Conservation (phyloP, 768 basidiomycete genomes). For the Amanita pseudoporphyria region DNA sequence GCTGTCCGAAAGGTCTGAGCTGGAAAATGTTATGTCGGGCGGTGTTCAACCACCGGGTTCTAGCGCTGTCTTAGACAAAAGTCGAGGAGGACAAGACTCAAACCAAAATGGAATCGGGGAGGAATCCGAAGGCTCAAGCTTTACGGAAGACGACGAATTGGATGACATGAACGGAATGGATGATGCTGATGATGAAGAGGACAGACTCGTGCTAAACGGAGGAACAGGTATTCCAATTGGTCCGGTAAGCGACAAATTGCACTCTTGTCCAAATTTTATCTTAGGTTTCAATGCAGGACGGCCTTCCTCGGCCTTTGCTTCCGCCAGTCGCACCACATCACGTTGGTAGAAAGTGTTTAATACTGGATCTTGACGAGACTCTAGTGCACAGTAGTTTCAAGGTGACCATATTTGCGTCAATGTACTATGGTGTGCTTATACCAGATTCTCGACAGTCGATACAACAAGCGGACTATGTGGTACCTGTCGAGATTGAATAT, state of each 20-base stretch:
- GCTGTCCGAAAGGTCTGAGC: slow-evolving; percentile 54
- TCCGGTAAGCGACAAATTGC: slow-evolving; percentile 45
- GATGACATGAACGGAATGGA: slow-evolving; percentile 43
- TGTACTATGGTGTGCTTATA: background rate
- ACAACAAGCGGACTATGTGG: slow-evolving; percentile 92
- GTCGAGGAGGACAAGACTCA: slow-evolving; percentile 34
- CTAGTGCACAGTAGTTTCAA: slow-evolving; percentile 98
- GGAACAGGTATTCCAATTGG: slow-evolving; percentile 95
- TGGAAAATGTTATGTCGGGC: slow-evolving; percentile 83
- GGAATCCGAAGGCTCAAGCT: slow-evolving; percentile 57
- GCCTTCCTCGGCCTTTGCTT: slow-evolving; percentile 76
- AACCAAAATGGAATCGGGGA: slow-evolving; percentile 37
- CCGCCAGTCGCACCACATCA: slow-evolving; percentile 77
- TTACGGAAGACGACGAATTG: slow-evolving; percentile 59
- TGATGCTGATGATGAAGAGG: slow-evolving; percentile 82
- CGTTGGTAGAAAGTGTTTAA: slow-evolving; percentile 86
- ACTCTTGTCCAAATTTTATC: background rate
- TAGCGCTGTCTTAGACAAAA: slow-evolving; percentile 36
- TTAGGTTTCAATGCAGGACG: slow-evolving; percentile 47
- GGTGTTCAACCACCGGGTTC: slow-evolving; percentile 90
- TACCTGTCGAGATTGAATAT: slow-evolving; percentile 98
- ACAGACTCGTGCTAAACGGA: slow-evolving; percentile 78
- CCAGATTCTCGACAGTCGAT: slow-evolving; percentile 54
- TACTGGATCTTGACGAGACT: slow-evolving; percentile 96
- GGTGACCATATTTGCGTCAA: slow-evolving; percentile 32